Percentiles rank a stretch among this genome's conserved stretches.
phyloP scores from a whole-genome alignment of 2,329 filamentous ascomycete species.

The Clathrospora elynae region DNA sequence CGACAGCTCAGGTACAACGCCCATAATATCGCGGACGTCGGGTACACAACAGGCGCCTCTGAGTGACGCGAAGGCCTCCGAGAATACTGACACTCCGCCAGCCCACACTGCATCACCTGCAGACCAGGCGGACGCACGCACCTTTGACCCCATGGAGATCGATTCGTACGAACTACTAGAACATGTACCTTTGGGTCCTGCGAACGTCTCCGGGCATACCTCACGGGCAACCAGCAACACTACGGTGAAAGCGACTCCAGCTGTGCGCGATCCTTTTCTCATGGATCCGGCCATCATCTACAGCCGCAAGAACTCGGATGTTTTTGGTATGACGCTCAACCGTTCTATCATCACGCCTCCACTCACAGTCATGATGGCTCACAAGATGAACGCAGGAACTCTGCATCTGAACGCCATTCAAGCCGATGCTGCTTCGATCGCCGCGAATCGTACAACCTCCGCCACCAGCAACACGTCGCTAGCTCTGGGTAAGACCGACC shows the following conservation, averaged over 20 bases:
- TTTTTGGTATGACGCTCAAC: slow-evolving; percentile 22
- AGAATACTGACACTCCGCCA: background rate
- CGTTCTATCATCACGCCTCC: background rate
- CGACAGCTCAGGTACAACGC: slow-evolving; percentile 26
- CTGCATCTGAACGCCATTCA: background rate
- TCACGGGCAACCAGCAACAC: slow-evolving; percentile 23
- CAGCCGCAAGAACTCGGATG: slow-evolving; percentile 17
- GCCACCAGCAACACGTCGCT: background rate
- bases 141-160: background rate
- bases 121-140: background rate
- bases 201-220: background rate
- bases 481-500: slow-evolving; percentile 14
- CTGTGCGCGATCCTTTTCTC: slow-evolving; percentile 7
- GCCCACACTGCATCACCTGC: background rate
- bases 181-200: background rate
- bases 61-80: background rate
- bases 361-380: slow-evolving; percentile 19
- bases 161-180: background rate
- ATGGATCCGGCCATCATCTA: slow-evolving; percentile 24
- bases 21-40: slow-evolving; percentile 12
- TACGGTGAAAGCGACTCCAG: slow-evolving; percentile 21
- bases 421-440: background rate
- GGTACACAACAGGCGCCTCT: background rate
- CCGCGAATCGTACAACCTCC: background rate
- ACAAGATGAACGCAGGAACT: slow-evolving; percentile 14